Evolutionary conservation across 768 basidiomycete genomes (phyloP), one percentile per base, ranked within the genome.

Genomic region (Leucogyrophana mollusca): DNA sequence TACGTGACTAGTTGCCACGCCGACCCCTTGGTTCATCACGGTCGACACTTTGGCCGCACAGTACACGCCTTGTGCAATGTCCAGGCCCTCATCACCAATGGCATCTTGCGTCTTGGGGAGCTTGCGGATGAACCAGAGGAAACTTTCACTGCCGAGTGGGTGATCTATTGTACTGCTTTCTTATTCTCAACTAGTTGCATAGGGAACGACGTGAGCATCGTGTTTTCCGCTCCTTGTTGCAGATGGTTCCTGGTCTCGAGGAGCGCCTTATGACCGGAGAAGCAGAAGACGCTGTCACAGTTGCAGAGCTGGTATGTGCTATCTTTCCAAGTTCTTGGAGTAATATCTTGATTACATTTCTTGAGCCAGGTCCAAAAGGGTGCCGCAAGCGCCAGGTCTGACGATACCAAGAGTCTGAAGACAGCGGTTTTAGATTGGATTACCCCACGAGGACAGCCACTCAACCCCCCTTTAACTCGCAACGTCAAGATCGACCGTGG

Each of bases 331-430:
- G 22, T 42, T 43, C 35, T 8, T 37, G 8, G 16, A 37, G 7
- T 7, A 16, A 9, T 16, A 8, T 37, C n/a, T 20, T 36, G 5
- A 24, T 14, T 38, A 3, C 6, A 6, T 7, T 7, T 37, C 20
- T 16, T n/a, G 6, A 6, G 20, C 35, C 16, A 62, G 58, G 32
- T 60, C 10, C 55, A 56, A 20, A 60, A 57, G 48, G 56, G 60
- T 4, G 40, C 50, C 7, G 46, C 48, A 16, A 43, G 50, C 18
- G 57, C 61, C 2, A 36, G 56, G 13, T 43, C 50, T 14, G 40
- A 41, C 21, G 40, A 41, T 21, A 41, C 40, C 9, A 41, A 41
- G 17, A 22, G 7, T 50, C 7, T 50, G 50, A 36, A 55, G 34
- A 16, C 27, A n/a, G 30, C 23, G 5, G 44, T 55, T 21, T 20